phyloP scores from a whole-genome alignment of 1,284 basidiomycete genomes.

The Sparassis latifolia region DNA sequence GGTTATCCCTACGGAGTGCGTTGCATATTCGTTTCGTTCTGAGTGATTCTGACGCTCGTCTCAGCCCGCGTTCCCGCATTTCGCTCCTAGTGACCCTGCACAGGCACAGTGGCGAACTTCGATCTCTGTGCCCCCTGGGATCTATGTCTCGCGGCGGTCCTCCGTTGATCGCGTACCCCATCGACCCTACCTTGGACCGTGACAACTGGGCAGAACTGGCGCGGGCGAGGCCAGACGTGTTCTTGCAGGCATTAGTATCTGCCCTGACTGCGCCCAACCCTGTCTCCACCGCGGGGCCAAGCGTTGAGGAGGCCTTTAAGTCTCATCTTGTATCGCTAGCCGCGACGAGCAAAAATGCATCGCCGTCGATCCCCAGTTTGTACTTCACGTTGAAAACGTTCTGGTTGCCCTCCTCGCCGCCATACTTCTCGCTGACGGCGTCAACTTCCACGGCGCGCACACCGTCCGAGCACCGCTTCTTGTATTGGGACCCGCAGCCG shows the following conservation, averaged over 20 bases:
- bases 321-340: slow-evolving; percentile 59
- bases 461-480: slow-evolving; percentile 63
- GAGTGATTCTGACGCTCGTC: slow-evolving; percentile 2
- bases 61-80: slow-evolving; percentile 13
- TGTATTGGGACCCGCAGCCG: slow-evolving; percentile 75
- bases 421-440: slow-evolving; percentile 69
- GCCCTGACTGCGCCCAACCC: slow-evolving; percentile 54
- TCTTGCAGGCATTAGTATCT: slow-evolving; percentile 48
- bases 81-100: slow-evolving; percentile 1
- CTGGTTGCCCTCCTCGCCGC: slow-evolving; percentile 68
- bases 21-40: slow-evolving; percentile 1
- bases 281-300: slow-evolving; percentile 46
- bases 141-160: slow-evolving; percentile 19
- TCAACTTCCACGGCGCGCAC: slow-evolving; percentile 57
- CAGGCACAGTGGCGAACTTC: slow-evolving; percentile 21
- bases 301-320: slow-evolving; percentile 66
- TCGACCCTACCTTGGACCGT: slow-evolving; percentile 45
- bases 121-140: slow-evolving; percentile 29
- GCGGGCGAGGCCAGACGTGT: slow-evolving; percentile 44
- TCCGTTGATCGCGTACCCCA: slow-evolving; percentile 25
- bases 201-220: slow-evolving; percentile 59
- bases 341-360: slow-evolving; percentile 26
- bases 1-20: slow-evolving; percentile 18
- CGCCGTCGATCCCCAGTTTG: slow-evolving; percentile 53
- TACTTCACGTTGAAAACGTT: slow-evolving; percentile 73